Evolutionary conservation across 2,329 filamentous ascomycete species (phyloP), one percentile per base, ranked within the genome.

Genomic region (Capronia americana): DNA sequence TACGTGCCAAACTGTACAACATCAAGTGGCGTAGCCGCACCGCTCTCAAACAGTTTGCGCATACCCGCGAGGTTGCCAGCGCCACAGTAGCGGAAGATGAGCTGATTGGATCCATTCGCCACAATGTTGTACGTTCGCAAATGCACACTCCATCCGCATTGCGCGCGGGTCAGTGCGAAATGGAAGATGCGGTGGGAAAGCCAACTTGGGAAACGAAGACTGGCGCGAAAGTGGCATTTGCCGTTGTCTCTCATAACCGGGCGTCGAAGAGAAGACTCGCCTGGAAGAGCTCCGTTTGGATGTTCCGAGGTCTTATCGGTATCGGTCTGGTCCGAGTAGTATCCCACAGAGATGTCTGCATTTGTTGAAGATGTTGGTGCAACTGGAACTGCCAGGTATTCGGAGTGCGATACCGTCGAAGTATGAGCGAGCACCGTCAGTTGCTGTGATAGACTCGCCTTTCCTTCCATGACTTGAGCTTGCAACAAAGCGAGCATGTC

Each of bases 61-160:
- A 65, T 14, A 10, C 26, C 57, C n/a, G 23, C 48, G 28, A 65
- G 50, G 44, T 65, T 41, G 23, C 63, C 63, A 5, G 2, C 11
- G 20, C 26, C 6, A 38, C 57, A 61, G 20, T 48, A 54, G 6
- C 20, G 28, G 26, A 65, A 61, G 11, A 65, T 60, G n/a, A n/a
- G 48, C 4, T 57, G 41, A 38, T 65, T 8, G 2, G 7, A 12
- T 4, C 32, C 32, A 34, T 34, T 8, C 8, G 57, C 48, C 17
- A 65, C 57, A 24, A 48, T 6, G 24, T 57, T 61, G 44, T 54
- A 61, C 6, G 63, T 65, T 20, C n/a, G 32, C 11, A 65, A 32
- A 17, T 61, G 57, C 8, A 65, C 23, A 50, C 6, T 51, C 63
- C 57, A 62, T 24, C 57, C 32, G n/a, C 38, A 44, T 54, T 61